Evolutionary conservation across 176 grass and related monocot genomes (phyloP).

Genomic region (Lolium perenne): DNA sequence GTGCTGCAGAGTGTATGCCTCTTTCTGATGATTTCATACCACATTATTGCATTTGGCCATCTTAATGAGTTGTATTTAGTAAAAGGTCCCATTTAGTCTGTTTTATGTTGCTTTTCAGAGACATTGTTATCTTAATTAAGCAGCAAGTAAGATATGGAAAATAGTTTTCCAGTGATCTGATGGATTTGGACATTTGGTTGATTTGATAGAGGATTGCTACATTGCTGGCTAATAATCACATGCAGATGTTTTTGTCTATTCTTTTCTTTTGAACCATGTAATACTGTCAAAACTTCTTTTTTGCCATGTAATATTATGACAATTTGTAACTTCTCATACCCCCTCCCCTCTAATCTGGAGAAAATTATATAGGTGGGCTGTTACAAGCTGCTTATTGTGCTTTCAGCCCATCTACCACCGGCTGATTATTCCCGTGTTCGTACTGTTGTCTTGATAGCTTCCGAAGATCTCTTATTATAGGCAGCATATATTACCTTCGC

Average conservation of each 20-base stretch:
- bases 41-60: conserved; percentile 2
- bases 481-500: not conserved
- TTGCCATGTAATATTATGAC: not conserved
- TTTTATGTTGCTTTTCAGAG: conserved; percentile 28
- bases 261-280: conserved; percentile 30
- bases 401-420: not conserved
- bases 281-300: conserved; percentile 21
- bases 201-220: not conserved
- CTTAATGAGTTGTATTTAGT: conserved; percentile 15
- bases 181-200: not conserved
- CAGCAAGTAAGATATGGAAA: conserved; percentile 8
- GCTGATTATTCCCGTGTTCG: not conserved
- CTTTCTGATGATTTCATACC: conserved; percentile 33
- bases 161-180: not conserved
- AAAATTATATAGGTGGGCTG: conserved; percentile 4
- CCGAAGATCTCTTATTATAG: not conserved
- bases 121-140: conserved; percentile 26
- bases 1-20: conserved; percentile 80
- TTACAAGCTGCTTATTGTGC: conserved; percentile 3
- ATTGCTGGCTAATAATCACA: not conserved
- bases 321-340: not conserved
- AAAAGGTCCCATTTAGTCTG: conserved; percentile 25
- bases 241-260: not conserved
- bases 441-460: not conserved
- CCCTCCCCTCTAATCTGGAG: not conserved